These are phyloP conservation scores for Tylopilus intermedius DNA, from an alignment of 768 basidiomycete species.

Conservation along the genomic window DNA sequence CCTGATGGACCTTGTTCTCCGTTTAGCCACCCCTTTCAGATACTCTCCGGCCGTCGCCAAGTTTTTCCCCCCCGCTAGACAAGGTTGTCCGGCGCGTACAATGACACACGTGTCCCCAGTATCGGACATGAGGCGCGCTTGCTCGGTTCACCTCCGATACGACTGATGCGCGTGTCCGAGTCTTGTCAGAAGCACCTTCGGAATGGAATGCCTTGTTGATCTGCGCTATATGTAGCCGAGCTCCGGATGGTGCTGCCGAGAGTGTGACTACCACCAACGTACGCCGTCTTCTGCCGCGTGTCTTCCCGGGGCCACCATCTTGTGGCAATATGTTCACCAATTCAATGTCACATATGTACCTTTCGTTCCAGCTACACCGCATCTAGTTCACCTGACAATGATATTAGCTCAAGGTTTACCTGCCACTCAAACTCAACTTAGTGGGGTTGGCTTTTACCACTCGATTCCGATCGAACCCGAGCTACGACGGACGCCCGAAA, in stretches of 20 bases:
- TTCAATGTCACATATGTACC: not conserved
- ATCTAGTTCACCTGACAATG: not conserved
- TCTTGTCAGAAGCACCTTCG: slow-evolving; percentile 18
- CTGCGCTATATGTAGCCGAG: slow-evolving; percentile 3
- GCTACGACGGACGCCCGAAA: not conserved
- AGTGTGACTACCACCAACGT: not conserved
- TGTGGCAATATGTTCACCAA: not conserved
- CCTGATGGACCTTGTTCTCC: slow-evolving; percentile 27
- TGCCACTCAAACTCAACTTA: not conserved
- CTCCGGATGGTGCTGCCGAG: slow-evolving; percentile 5
- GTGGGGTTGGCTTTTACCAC: not conserved
- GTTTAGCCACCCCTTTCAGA: slow-evolving; percentile 15
- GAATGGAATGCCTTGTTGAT: slow-evolving; percentile 24
- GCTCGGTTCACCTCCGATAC: slow-evolving; percentile 4
- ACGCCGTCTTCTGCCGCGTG: slow-evolving; percentile 4
- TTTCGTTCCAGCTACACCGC: not conserved
- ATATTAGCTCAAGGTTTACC: slow-evolving; percentile 10
- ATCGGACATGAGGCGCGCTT: slow-evolving; percentile 17
- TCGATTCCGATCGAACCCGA: slow-evolving; percentile 4
- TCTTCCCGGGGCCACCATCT: not conserved
- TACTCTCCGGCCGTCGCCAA: not conserved
- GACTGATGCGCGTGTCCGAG: slow-evolving; percentile 21
- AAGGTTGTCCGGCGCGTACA: slow-evolving; percentile 18
- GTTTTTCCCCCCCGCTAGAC: slow-evolving; percentile 5
- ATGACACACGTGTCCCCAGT: slow-evolving; percentile 12